Conservation (phyloP, 2,329 filamentous ascomycete species). For the Fusarium anguioides region DNA sequence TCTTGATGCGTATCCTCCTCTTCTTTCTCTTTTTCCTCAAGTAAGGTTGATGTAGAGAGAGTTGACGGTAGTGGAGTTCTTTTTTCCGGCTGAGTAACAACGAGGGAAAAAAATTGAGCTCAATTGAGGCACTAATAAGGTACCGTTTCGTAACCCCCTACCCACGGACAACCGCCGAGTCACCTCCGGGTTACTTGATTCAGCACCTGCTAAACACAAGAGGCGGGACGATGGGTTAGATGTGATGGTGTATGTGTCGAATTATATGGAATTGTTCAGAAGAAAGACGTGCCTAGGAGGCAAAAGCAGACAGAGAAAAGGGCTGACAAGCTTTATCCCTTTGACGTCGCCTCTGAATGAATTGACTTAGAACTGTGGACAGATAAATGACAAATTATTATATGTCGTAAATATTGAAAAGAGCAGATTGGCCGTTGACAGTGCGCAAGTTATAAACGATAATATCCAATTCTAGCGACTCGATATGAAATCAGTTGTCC, state of each 20-base stretch:
- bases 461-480: background rate
- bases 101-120: slow-evolving; percentile 25
- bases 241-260: background rate
- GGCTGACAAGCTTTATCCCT: background rate
- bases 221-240: background rate
- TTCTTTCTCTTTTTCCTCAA: background rate
- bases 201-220: slow-evolving; percentile 2
- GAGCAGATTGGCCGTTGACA: background rate
- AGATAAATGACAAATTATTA: background rate
- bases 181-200: slow-evolving; percentile 16
- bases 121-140: slow-evolving; percentile 33
- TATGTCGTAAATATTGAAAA: background rate
- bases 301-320: no score
- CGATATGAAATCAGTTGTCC: slow-evolving; percentile 14
- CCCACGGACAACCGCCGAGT: slow-evolving; percentile 36
- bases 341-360: background rate
- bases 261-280: background rate
- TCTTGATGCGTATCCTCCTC: background rate
- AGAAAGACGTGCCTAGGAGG: background rate
- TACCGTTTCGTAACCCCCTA: slow-evolving; percentile 1
- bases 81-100: slow-evolving; percentile 42
- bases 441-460: background rate
- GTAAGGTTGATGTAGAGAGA: background rate
- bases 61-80: slow-evolving; percentile 28
- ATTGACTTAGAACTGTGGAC: background rate